Evolutionary conservation across 306 rosid genomes (phyloP).

Genomic region (Prunus armeniaca): DNA sequence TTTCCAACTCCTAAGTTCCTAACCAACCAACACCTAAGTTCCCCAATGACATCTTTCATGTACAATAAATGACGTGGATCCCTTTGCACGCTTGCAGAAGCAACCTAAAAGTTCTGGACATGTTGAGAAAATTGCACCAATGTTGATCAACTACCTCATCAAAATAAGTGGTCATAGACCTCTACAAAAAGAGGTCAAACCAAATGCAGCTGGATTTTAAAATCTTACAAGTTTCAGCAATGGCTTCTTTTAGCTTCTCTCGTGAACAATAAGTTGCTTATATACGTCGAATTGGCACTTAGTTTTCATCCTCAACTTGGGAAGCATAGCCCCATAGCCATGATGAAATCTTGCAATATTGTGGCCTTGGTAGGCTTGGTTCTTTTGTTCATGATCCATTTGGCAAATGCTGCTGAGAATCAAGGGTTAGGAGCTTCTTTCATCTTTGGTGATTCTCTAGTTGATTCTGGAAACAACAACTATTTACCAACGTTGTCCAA

Average conservation of each 20-base stretch:
- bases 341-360: constrained; percentile 18
- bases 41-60: not conserved
- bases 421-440: constrained; percentile 71
- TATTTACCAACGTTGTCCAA: constrained; percentile 68
- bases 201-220: constrained; percentile 41
- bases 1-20: not conserved
- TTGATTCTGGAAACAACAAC: constrained; percentile 94
- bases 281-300: constrained; percentile 10
- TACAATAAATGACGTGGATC: not conserved
- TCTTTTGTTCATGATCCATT: constrained; percentile 21
- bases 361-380: constrained; percentile 26
- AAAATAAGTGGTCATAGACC: constrained; percentile 11
- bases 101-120: constrained; percentile 19
- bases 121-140: constrained; percentile 29
- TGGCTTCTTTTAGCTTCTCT: constrained; percentile 1
- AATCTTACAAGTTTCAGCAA: constrained; percentile 37
- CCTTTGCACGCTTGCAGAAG: constrained; percentile 19
- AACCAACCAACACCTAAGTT: not conserved
- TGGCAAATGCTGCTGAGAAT: constrained; percentile 37
- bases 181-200: constrained; percentile 44
- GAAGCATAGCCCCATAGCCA: constrained; percentile 31
- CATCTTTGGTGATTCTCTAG: constrained; percentile 90
- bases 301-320: not conserved
- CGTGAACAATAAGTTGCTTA: constrained; percentile 19
- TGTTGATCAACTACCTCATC: constrained; percentile 66